These are phyloP conservation scores for Talaromyces thailandensis DNA, from an alignment of 495 filamentous ascomycete species.

Conservation along the genomic window DNA sequence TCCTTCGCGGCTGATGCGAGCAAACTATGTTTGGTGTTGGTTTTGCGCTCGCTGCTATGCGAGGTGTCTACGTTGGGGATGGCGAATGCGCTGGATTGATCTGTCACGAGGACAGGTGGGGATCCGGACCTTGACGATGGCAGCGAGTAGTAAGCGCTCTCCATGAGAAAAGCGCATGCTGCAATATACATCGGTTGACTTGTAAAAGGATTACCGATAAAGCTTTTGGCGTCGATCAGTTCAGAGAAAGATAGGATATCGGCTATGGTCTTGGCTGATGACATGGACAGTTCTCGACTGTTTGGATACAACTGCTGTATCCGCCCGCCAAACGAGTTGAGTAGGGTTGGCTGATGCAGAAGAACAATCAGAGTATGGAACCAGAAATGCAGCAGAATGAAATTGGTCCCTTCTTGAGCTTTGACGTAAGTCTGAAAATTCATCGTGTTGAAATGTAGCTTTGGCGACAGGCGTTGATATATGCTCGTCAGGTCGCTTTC, in stretches of 20 bases:
- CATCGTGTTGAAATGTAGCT: conserved; percentile 66
- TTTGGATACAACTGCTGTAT: conserved; percentile 63
- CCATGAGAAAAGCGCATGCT: conserved; percentile 77
- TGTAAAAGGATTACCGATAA: conserved; percentile 79
- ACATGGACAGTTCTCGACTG: conserved; percentile 75
- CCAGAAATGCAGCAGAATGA: conserved; percentile 85
- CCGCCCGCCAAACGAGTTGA: conserved; percentile 65
- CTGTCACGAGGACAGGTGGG: conserved; percentile 24
- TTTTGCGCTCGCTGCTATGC: conserved; percentile 30
- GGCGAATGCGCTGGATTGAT: conserved; percentile 33
- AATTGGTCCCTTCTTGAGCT: conserved; percentile 69
- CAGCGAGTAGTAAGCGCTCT: conserved; percentile 48
- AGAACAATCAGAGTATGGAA: conserved; percentile 81
- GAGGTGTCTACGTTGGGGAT: conserved; percentile 29
- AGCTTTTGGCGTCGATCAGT: conserved; percentile 67
- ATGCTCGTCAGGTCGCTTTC: conserved; percentile 67
- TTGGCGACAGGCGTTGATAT: conserved; percentile 62
- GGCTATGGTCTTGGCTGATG: conserved; percentile 79
- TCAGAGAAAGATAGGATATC: conserved; percentile 77
- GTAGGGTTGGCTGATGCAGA: conserved; percentile 70
- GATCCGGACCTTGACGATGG: conserved; percentile 26
- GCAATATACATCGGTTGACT: conserved; percentile 87
- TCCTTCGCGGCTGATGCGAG: conserved; percentile 67
- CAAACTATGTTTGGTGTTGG: conserved; percentile 58
- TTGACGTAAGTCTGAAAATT: conserved; percentile 74